Evolutionary conservation across 306 rosid species (phyloP).

Genomic region (Gillenia trifoliata): DNA sequence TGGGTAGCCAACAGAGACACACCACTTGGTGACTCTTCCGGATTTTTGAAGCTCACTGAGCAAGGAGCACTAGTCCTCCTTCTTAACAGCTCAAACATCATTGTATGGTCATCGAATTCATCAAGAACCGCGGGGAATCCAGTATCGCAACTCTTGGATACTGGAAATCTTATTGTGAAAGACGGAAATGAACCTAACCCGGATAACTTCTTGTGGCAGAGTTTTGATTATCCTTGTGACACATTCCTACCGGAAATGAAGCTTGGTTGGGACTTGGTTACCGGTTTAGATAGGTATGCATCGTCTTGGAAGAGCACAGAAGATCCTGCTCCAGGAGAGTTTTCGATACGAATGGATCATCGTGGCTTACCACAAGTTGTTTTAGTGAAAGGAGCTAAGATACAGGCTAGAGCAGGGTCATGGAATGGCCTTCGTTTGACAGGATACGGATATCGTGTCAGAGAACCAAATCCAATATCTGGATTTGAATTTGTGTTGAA

Average conservation of each 20-base stretch:
- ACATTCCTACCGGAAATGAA: conserved; percentile 11
- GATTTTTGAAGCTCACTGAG: conserved; percentile 7
- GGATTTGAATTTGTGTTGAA: conserved; percentile 18
- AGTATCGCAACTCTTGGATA: conserved; percentile 14
- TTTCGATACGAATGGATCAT: neutral
- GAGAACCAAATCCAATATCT: conserved; percentile 16
- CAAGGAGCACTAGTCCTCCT: conserved; percentile 16
- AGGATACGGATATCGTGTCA: no score
- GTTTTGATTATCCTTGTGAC: conserved; percentile 30
- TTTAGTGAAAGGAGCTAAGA: conserved; percentile 28
- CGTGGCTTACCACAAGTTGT: conserved; percentile 21
- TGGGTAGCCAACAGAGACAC: conserved; percentile 24
- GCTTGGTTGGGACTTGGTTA: conserved; percentile 35
- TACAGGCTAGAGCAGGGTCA: neutral
- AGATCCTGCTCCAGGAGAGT: conserved; percentile 51
- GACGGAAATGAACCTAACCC: neutral
- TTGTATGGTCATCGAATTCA: conserved; percentile 40
- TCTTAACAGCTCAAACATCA: conserved; percentile 1
- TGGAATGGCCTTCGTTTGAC: neutral
- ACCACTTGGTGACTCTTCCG: conserved; percentile 14
- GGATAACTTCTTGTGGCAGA: conserved; percentile 30
- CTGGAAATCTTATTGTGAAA: conserved; percentile 38
- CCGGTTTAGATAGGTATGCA: conserved; percentile 17
- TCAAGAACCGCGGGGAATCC: conserved; percentile 7
- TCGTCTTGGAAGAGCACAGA: conserved; percentile 37